phyloP scores from a whole-genome alignment of 202 grass and related monocot genomes.

The Panicum virgatum region DNA sequence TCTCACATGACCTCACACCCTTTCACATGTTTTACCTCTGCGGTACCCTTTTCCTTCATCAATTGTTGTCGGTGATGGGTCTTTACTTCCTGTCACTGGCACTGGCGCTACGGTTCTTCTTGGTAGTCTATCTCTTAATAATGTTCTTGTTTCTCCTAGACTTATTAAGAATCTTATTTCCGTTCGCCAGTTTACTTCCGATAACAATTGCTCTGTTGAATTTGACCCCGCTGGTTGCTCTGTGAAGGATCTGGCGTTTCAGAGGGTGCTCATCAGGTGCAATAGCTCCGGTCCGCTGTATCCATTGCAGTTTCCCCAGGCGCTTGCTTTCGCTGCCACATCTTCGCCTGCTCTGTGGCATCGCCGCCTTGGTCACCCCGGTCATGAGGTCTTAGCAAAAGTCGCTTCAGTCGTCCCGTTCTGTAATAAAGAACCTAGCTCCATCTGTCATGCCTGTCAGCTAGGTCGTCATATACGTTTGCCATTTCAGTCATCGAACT shows the following conservation, averaged over 20 bases:
- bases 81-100: background rate
- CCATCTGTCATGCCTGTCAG: too few species aligned
- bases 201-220: too few species aligned
- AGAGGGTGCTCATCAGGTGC: too few species aligned
- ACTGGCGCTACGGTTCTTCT: background rate
- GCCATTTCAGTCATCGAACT: too few species aligned
- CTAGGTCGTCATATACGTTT: too few species aligned
- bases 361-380: background rate
- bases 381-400: background rate
- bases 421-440: too few species aligned
- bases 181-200: background rate
- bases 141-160: background rate
- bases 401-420: background rate
- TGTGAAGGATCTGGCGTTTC: too few species aligned
- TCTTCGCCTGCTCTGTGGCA: background rate
- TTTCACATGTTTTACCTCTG: too few species aligned
- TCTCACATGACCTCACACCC: background rate
- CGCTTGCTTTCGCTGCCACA: rapidly evolving
- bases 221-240: too few species aligned
- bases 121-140: background rate
- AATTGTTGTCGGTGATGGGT: background rate
- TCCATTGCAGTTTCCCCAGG: background rate
- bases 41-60: background rate
- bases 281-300: background rate
- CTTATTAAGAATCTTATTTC: background rate